Percentiles rank a stretch among this genome's conserved stretches.
Conservation (phyloP, 768 basidiomycete genomes). For the Mycena pura region DNA sequence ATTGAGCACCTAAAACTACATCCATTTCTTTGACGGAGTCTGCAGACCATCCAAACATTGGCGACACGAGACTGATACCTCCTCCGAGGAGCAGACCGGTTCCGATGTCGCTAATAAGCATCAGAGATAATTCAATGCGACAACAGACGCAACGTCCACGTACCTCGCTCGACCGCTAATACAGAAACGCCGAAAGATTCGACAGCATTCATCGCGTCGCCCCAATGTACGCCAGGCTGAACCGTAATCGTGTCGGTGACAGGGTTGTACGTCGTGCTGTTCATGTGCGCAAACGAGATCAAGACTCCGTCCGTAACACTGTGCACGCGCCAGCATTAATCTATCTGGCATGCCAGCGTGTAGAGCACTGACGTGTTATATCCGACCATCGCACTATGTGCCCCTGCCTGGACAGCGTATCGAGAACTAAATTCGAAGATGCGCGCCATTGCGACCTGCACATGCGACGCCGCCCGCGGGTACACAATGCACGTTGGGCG, state of each 20-base stretch:
- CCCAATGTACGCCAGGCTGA: slow-evolving; percentile 48
- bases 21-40: slow-evolving; percentile 47
- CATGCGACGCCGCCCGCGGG: slow-evolving; percentile 38
- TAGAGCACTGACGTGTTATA: slow-evolving; percentile 46
- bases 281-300: slow-evolving; percentile 45
- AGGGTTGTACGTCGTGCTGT: slow-evolving; percentile 36
- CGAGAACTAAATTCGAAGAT: slow-evolving; percentile 41
- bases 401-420: slow-evolving; percentile 51
- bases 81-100: slow-evolving; percentile 53
- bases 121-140: background rate
- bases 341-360: too few relatives aligned
- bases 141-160: background rate
- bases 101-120: slow-evolving; percentile 44
- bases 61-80: slow-evolving; percentile 46
- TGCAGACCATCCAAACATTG: slow-evolving; percentile 46
- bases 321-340: too few relatives aligned
- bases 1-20: slow-evolving; percentile 50
- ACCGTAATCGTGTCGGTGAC: slow-evolving; percentile 44
- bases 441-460: slow-evolving; percentile 43
- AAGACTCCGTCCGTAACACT: slow-evolving; percentile 47
- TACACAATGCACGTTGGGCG: slow-evolving; percentile 45
- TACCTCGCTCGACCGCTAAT: slow-evolving; percentile 37
- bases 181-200: slow-evolving; percentile 46
- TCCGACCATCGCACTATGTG: slow-evolving; percentile 49
- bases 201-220: slow-evolving; percentile 40